Evolutionary conservation across 129 eudicot species (phyloP).

Genomic region (Centella asiatica): DNA sequence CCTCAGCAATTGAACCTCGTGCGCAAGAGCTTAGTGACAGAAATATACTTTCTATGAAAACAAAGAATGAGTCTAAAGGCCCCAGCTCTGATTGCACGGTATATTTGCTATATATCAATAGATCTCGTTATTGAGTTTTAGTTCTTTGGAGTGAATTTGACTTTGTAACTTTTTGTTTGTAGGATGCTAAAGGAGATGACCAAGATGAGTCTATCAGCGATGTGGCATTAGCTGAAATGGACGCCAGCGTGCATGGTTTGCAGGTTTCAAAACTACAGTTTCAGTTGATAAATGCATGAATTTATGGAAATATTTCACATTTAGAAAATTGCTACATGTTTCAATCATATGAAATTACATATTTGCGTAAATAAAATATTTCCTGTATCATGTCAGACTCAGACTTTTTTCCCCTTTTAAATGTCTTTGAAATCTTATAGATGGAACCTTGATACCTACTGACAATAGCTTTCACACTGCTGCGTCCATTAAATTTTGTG

Average conservation of each 20-base stretch:
- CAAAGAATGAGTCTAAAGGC: conserved; percentile 20
- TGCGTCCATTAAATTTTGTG: no score
- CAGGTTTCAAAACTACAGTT: conserved; percentile 29
- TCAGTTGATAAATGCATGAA: background rate
- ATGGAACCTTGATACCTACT: no score
- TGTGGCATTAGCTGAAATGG: conserved; percentile 46
- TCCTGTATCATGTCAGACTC: no score
- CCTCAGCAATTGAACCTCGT: conserved; percentile 20
- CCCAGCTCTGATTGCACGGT: conserved; percentile 30
- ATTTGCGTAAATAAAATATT: no score
- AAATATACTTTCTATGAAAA: no score
- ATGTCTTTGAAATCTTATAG: no score
- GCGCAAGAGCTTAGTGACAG: conserved; percentile 32
- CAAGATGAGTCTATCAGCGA: conserved; percentile 28
- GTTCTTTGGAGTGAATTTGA: conserved; percentile 4
- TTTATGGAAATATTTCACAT: no score
- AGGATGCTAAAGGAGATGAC: conserved; percentile 32
- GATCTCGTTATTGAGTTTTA: background rate
- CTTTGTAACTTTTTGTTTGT: conserved; percentile 11
- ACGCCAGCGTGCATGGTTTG: conserved; percentile 60
- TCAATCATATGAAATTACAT: no score
- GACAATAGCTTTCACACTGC: no score
- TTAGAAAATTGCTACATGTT: no score
- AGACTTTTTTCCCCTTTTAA: no score
- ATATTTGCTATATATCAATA: conserved; percentile 1